Base-by-base conservation (phyloP, 2,329 filamentous ascomycete species). In the Pyrenochaeta sp. region DNA sequence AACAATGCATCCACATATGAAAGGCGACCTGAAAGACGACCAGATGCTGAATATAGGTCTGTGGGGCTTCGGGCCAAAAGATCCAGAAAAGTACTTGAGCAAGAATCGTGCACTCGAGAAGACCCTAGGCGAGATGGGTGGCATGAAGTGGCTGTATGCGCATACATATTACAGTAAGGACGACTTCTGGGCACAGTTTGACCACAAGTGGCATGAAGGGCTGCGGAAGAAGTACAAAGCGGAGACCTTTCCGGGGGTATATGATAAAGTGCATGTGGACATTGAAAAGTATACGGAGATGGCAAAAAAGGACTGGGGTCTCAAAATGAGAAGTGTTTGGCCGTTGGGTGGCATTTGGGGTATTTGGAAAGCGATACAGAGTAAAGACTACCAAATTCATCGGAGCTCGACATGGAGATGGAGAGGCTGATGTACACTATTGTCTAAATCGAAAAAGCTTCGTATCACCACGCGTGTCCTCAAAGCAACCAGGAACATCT, bases 121-220 rank as follows among this genome's bases (percentile, higher is more conserved):
- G 7, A 85, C 83, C 49, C 78, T 90, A 0, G 79, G 80, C 7
- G 81, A 83, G 21, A 78, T 88, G 6, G 79, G 83, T 2, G 88
- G 88, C 5, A 87, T 85, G 78, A 90, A 90, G 73, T 89, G 86
- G 79, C 75, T 91, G 1, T 91, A 91, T 58, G 87, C 87, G 0
- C 87, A 90, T 51, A 85, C 86, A 0, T 90, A 87, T 72, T 89
- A 89, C 69, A 84, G 81, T 2, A 83, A 88, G 67, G 81, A 84
- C 0, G 88, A 90, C 59, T 91, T 91, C 68, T 90, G 88, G 87
- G 71, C 77, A 9, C 79, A 84, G 47, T 90, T 90, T 56, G 83
- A 89, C 66, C 77, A 80, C 32, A 63, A 75, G 7, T 84, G 83
- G 66, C 90, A 90, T 56, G 83, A 89, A 39, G 71, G 67, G 2